Base-by-base conservation (phyloP, 306 rosid species). In the Psophocarpus tetragonolobus region DNA sequence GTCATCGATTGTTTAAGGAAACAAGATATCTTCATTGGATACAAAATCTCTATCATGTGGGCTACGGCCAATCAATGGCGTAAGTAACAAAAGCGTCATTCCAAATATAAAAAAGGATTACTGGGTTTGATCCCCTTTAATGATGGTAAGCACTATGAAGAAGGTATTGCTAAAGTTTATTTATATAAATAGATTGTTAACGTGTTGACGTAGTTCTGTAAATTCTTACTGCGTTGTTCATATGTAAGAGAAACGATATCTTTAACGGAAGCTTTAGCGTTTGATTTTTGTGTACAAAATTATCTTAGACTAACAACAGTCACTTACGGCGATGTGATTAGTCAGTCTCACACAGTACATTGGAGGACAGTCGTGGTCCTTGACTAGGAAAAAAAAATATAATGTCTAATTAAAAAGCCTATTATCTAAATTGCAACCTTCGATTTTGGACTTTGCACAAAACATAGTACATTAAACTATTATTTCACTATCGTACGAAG, bases 41-140 rank as follows among this genome's bases (percentile, higher is more conserved):
- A 48, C 13, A 45, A 64, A 27, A 85, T 71, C 82, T 75, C 45
- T 26, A 57, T 85, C 88, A 75, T 82, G 76, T 82, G 84, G 88
- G 30, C 80, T 70, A 7, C 26, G 29, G 4, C 82, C 84, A 82
- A 75, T 72, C 23, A 47, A 1, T 6, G 26, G 1, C 68, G 56
- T n/a, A 10, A 38, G 79, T 68, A 78, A 29, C 71, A 35, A 81
- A 57, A 47, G 24, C 0, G 20, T 77, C 66, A 42, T 72, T 45
- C 50, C 38, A 29, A 18, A 32, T 11, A 62, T 63, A 44, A 44
- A 73, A 44, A 24, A 1, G 39, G 11, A 33, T 36, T 27, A 39
- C 45, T 2, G 39, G 50, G 30, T 45, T 79, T 12, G 60, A 33
- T 32, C 5, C 23, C 30, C 58, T 36, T 70, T 61, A 68, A 24